Evolutionary conservation across 2,329 filamentous ascomycete species (phyloP).

Genomic region (Fusarium stilboides): DNA sequence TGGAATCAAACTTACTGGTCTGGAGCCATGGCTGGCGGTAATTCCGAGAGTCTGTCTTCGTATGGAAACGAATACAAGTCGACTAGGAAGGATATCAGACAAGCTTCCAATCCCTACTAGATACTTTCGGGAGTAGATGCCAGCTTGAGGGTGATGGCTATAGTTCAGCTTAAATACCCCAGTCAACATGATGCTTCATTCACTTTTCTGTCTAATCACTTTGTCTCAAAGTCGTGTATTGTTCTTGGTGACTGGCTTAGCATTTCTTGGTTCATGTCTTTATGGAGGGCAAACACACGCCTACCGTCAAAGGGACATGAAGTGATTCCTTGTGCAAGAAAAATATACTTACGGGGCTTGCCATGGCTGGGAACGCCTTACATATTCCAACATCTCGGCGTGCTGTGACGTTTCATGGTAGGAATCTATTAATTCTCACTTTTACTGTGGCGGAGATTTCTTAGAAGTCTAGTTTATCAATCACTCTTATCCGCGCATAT

Average conservation of each 20-base stretch:
- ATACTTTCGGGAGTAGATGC: background rate
- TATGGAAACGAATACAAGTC: background rate
- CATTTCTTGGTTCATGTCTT: background rate
- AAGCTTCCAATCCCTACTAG: background rate
- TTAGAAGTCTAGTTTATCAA: no score
- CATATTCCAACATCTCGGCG: no score
- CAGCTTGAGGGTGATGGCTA: background rate
- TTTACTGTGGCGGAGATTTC: no score
- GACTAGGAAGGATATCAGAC: background rate
- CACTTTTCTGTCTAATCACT: background rate
- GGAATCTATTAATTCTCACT: no score
- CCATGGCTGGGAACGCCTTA: no score
- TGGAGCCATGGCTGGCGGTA: conserved; percentile 24
- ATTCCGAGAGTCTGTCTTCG: background rate
- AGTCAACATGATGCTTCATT: background rate
- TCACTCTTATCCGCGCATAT: no score
- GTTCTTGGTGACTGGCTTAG: background rate
- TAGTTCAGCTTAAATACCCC: background rate
- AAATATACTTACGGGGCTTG: no score
- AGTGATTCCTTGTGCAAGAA: no score
- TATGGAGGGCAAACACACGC: background rate
- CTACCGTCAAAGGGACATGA: background rate
- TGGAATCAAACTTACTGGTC: conserved; percentile 3
- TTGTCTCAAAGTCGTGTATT: background rate
- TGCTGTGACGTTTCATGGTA: no score